Base-by-base conservation (phyloP, 768 basidiomycete genomes). In the Phaffia tasmanica region DNA sequence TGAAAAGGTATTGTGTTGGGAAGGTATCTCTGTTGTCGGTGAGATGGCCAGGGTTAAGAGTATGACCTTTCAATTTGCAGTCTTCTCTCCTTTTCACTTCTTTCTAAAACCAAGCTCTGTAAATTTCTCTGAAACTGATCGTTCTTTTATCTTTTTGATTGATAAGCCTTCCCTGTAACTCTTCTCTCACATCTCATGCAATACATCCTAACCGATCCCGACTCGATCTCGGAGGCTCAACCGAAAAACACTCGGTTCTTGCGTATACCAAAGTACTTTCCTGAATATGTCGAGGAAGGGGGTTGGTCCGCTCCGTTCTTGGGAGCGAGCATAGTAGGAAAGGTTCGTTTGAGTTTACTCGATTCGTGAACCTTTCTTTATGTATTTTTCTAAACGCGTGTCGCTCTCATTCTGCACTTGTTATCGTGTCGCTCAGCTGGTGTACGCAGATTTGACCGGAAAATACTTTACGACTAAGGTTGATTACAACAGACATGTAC, bases 181-280 rank as follows among this genome's bases (percentile, higher is more conserved):
- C 56, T 50, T 30, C 57, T 67, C 42, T 57, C 65, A 25, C 63
- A 59, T 32, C 51, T 54, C n/a, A 71, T 63, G 47, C 57, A 53
- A 18, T 62, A 57, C 50, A 64, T 70, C 56, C 63, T 70, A 23
- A 70, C 63, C 35, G 70, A 70, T 51, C 65, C 70, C 9, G 62
- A 89, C 23, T 58, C 64, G 54, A 60, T 61, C 18, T 57, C 65
- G 6, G 67, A 63, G 46, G 49, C 86, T 25, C 88, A 89, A 71
- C 80, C 88, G n/a, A 82, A 83, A 35, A 76, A 77, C 32, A 82
- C 84, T 50, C 82, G 84, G 27, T 79, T 84, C 7, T 74, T 89
- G 59, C 81, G 78, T 47, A 81, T 91, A 9, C 90, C 91, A 0
- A 90, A 93, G 42, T 93, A 92, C 75, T 95, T 90, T 74, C 85